Evolutionary conservation across 1,139 yeast species (phyloP).

Genomic region (Tardiomyces depauwii): DNA sequence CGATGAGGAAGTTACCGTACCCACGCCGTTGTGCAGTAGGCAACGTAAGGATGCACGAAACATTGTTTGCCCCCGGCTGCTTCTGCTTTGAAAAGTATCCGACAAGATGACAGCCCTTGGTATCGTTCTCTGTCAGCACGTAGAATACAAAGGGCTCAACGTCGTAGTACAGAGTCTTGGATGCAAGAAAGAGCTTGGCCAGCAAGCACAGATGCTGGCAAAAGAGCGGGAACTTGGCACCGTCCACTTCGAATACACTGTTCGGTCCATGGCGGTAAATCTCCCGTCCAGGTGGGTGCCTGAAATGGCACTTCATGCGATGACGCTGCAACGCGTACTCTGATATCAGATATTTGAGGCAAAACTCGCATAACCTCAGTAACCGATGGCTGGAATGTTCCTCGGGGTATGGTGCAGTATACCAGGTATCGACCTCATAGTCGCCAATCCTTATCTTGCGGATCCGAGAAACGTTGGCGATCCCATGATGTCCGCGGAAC

Average conservation of each 20-base stretch:
- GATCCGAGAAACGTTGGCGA: conserved; percentile 15
- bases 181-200: conserved; percentile 80
- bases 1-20: conserved; percentile 79
- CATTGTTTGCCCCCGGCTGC: conserved; percentile 35
- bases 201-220: conserved; percentile 84
- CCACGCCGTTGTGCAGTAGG: conserved; percentile 87
- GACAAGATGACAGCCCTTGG: conserved; percentile 58
- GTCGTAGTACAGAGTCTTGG: conserved; percentile 86
- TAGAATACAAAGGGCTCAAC: conserved; percentile 93
- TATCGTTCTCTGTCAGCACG: conserved; percentile 62
- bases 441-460: conserved; percentile 55
- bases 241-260: conserved; percentile 87
- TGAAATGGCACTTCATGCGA: conserved; percentile 51
- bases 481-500: neutral
- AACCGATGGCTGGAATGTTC: conserved; percentile 57
- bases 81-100: conserved; percentile 94
- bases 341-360: conserved; percentile 71
- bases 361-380: conserved; percentile 72
- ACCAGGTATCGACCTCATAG: conserved; percentile 81
- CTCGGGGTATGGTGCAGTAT: conserved; percentile 86
- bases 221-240: conserved; percentile 66
- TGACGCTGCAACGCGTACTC: conserved; percentile 63
- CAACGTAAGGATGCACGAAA: conserved; percentile 80
- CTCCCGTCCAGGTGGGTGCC: conserved; percentile 85
- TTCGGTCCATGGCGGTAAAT: conserved; percentile 62